phyloP scores from a whole-genome alignment of 352 stramenopile genomes.

The Phytopythium aichiense region DNA sequence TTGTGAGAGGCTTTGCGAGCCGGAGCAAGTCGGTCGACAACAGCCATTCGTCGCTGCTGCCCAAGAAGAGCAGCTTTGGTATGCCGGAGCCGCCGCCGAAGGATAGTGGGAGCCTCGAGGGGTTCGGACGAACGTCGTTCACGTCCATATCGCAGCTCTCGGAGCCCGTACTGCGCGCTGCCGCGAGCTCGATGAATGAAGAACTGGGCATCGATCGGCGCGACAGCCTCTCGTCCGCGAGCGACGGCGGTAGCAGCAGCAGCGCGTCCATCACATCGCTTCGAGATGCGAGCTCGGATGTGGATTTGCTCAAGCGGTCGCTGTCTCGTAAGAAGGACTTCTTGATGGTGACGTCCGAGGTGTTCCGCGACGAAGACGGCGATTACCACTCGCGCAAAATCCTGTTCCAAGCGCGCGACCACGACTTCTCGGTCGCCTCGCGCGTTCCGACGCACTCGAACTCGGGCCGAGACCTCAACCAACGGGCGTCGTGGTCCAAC shows the following conservation, averaged over 20 bases:
- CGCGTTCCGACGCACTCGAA: slow-evolving; percentile 68
- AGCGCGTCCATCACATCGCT: slow-evolving; percentile 18
- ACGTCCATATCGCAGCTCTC: slow-evolving; percentile 66
- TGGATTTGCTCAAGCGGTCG: slow-evolving; percentile 77
- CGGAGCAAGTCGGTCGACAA: slow-evolving; percentile 47
- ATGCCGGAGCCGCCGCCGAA: slow-evolving; percentile 21
- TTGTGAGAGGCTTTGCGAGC: slow-evolving; percentile 10
- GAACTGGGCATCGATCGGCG: slow-evolving; percentile 16
- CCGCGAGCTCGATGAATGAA: slow-evolving; percentile 18
- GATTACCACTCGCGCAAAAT: slow-evolving; percentile 88
- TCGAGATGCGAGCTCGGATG: slow-evolving; percentile 36
- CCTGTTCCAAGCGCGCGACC: slow-evolving; percentile 79
- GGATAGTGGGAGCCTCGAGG: slow-evolving; percentile 43
- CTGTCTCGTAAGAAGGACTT: slow-evolving; percentile 88
- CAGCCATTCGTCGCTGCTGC: slow-evolving; percentile 19
- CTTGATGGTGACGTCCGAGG: slow-evolving; percentile 87
- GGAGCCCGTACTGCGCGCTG: slow-evolving; percentile 27
- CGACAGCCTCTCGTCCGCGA: slow-evolving; percentile 48
- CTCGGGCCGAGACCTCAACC: slow-evolving; percentile 45
- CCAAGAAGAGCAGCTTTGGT: slow-evolving; percentile 53
- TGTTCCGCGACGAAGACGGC: slow-evolving; percentile 82
- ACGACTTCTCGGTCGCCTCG: slow-evolving; percentile 85
- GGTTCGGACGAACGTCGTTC: slow-evolving; percentile 70
- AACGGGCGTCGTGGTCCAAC: slow-evolving; percentile 33
- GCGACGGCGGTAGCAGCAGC: slow-evolving; percentile 29